Conservation (phyloP, 139 green algal genomes). For the Spirogloea muscicola region DNA sequence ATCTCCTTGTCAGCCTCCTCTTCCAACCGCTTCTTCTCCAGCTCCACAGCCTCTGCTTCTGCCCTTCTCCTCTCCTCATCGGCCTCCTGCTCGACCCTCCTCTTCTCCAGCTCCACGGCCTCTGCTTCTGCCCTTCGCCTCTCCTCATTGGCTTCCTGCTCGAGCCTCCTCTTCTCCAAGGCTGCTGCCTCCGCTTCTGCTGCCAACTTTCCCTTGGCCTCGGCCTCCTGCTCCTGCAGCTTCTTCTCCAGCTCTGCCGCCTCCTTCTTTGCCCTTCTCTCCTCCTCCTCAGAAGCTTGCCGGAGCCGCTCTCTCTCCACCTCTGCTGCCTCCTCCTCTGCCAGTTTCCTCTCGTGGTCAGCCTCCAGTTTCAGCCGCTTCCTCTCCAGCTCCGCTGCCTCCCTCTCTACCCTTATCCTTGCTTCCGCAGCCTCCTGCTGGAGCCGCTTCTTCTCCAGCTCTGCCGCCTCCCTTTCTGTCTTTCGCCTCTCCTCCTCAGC, state of each 20-base stretch:
- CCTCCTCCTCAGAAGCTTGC: not conserved
- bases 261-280: slow-evolving; percentile 1
- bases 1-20: not conserved
- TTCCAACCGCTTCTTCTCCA: no score
- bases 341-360: not conserved
- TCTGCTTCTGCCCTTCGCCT: not conserved
- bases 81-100: not conserved
- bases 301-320: not conserved
- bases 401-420: not conserved
- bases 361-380: no score
- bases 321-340: not conserved
- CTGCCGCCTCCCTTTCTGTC: not conserved
- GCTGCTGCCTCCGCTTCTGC: not conserved
- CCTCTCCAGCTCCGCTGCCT: slow-evolving; percentile 1
- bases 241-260: not conserved
- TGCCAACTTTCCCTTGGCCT: not conserved
- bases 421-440: not conserved
- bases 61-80: not conserved
- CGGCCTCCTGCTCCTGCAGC: no score
- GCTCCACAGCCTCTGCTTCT: no score
- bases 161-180: not conserved
- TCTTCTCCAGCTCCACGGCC: not conserved
- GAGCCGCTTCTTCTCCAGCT: no score
- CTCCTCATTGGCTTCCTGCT: not conserved
- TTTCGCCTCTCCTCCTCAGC: no score